phyloP scores from a whole-genome alignment of 2,329 filamentous ascomycete genomes.

The Metarhizium sp. region DNA sequence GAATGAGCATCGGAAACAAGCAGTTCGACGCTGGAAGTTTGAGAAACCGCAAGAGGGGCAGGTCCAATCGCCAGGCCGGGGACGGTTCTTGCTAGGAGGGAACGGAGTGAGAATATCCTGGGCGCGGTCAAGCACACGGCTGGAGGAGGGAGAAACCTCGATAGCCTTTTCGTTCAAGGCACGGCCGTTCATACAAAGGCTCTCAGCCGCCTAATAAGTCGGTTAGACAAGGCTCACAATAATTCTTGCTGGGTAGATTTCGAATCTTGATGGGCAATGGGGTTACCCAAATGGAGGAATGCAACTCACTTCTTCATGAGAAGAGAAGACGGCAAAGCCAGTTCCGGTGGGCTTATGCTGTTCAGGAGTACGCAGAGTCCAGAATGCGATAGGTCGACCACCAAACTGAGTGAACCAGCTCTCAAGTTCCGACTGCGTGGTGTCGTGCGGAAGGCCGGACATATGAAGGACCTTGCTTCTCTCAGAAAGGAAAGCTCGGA shows the following conservation, averaged over 20 bases:
- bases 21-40: slow-evolving; percentile 97
- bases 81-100: slow-evolving; percentile 96
- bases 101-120: slow-evolving; percentile 95
- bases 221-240: background rate
- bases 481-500: slow-evolving; percentile 90
- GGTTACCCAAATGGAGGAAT: background rate
- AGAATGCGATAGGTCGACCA: slow-evolving; percentile 95
- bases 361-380: slow-evolving; percentile 94
- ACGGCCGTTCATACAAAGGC: slow-evolving; percentile 97
- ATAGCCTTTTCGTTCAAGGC: slow-evolving; percentile 98
- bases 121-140: slow-evolving; percentile 87
- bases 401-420: slow-evolving; percentile 99
- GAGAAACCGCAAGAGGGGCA: slow-evolving; percentile 98
- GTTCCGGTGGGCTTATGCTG: slow-evolving; percentile 99
- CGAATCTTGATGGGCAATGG: background rate
- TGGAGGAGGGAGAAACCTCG: slow-evolving; percentile 96
- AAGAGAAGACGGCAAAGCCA: slow-evolving; percentile 96
- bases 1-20: slow-evolving; percentile 98
- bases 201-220: slow-evolving; percentile 71
- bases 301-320: slow-evolving; percentile 84
- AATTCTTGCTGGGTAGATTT: background rate
- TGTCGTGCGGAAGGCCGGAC: slow-evolving; percentile 94
- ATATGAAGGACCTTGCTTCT: slow-evolving; percentile 97
- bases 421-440: slow-evolving; percentile 95
- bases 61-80: slow-evolving; percentile 95